These are phyloP conservation scores for Tetrahymena thermophila DNA, from an alignment of 73 alveolate genomes.

Conservation along the genomic window DNA sequence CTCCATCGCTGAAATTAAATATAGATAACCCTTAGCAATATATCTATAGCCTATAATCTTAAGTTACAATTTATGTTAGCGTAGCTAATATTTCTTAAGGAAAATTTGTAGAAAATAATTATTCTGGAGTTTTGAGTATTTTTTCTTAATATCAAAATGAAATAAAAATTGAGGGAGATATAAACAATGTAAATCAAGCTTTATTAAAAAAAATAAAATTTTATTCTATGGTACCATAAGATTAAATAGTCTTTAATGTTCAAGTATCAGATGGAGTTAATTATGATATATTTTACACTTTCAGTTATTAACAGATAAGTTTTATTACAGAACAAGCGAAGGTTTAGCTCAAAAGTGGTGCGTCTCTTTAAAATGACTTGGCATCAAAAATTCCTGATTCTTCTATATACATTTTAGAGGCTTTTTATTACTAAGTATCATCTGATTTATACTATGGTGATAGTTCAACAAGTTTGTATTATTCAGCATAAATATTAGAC, in stretches of 20 bases:
- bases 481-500: background rate
- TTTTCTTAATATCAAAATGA: background rate
- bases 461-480: background rate
- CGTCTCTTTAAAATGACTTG: background rate
- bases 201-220: background rate
- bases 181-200: background rate
- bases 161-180: background rate
- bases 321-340: background rate
- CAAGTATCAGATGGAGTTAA: background rate
- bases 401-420: background rate
- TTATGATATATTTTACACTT: background rate
- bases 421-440: background rate
- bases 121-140: background rate
- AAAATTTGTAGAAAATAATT: background rate
- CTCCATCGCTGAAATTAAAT: background rate
- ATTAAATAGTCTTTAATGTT: background rate
- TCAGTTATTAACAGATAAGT: background rate
- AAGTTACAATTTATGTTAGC: background rate
- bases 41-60: background rate
- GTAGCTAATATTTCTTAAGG: background rate
- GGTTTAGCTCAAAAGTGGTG: background rate
- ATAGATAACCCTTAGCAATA: background rate
- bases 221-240: background rate
- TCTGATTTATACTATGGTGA: background rate
- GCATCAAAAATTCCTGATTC: background rate